phyloP scores from a whole-genome alignment of 192 early-diverging fungal genomes.

The Coemansia sp. region DNA sequence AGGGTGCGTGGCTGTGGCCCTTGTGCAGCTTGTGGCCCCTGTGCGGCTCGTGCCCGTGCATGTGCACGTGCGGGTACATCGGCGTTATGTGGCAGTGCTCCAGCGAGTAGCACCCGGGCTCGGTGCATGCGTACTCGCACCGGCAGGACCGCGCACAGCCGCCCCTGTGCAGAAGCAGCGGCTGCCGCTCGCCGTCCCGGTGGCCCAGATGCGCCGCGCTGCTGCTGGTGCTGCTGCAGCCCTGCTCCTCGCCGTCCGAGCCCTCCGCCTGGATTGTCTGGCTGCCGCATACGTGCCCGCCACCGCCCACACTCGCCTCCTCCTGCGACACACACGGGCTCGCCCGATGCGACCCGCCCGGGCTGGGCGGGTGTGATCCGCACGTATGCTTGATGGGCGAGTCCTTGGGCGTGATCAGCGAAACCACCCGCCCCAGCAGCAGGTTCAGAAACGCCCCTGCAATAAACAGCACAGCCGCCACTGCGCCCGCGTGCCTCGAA shows the following conservation, averaged over 20 bases:
- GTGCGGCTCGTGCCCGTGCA: constrained; percentile 16
- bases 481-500: constrained; percentile 17
- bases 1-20: background rate
- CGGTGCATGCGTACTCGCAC: constrained; percentile 42
- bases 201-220: background rate
- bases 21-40: constrained; percentile 2
- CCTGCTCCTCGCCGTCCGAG: background rate
- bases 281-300: constrained; percentile 4
- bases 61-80: constrained; percentile 37
- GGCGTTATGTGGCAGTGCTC: constrained; percentile 50
- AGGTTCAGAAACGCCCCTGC: constrained; percentile 33
- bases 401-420: constrained; percentile 29
- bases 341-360: background rate
- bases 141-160: background rate
- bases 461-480: constrained; percentile 27
- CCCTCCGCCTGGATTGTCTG: constrained; percentile 5
- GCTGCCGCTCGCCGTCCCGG: constrained; percentile 12
- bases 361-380: constrained; percentile 40
- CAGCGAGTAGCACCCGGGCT: constrained; percentile 26
- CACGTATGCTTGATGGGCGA: constrained; percentile 48
- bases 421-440: constrained; percentile 22
- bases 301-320: background rate
- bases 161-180: background rate
- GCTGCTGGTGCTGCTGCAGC: background rate
- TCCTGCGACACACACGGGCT: background rate